Conservation (phyloP, 192 early-diverging fungal genomes). For the Backusella psychrophila region DNA sequence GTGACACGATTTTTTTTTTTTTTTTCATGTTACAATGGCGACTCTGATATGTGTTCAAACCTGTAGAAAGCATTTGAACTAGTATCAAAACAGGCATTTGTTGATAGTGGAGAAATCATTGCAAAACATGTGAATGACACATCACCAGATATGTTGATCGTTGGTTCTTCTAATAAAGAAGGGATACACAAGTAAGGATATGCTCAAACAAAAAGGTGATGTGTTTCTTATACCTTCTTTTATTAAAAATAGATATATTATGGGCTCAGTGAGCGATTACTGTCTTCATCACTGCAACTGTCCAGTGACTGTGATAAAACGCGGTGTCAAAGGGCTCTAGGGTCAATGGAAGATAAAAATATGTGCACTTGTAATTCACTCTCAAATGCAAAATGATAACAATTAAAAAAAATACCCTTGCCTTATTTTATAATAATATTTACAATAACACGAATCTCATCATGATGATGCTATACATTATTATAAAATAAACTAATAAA, state of each 20-base stretch:
- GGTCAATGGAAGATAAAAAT: neutral
- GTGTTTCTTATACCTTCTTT: neutral
- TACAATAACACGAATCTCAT: neutral
- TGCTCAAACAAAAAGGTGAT: neutral
- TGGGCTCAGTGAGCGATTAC: slow-evolving; percentile 7
- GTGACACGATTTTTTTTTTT: neutral
- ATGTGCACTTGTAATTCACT: too few relatives aligned
- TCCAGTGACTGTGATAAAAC: slow-evolving; percentile 1
- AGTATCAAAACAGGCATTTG: neutral
- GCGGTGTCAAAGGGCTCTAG: neutral
- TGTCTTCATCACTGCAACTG: slow-evolving; percentile 4
- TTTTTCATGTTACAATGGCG: neutral
- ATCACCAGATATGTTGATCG: neutral
- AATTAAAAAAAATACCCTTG: neutral
- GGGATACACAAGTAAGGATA: slow-evolving; percentile 1
- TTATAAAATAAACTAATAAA: neutral
- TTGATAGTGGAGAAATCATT: neutral
- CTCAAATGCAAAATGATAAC: too few relatives aligned
- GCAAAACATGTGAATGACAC: neutral
- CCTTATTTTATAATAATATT: neutral
- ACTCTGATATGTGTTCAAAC: neutral
- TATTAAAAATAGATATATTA: neutral
- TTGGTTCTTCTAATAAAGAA: slow-evolving; percentile 9
- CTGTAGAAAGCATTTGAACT: neutral
- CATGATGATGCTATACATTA: neutral